Conservation (phyloP, 805 yeast species). For the Candida hispaniensis region DNA sequence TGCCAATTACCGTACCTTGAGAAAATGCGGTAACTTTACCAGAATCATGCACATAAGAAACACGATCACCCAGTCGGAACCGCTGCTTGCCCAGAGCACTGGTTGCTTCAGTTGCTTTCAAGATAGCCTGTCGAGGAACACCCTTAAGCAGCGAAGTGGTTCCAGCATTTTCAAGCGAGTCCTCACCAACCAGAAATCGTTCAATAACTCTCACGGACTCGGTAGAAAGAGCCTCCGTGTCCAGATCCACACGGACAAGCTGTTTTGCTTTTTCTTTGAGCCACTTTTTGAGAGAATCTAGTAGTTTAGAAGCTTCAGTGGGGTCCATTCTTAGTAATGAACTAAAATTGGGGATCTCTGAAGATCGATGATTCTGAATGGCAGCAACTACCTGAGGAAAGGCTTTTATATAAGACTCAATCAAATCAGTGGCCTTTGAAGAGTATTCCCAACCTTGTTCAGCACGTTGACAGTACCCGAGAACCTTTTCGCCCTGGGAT, state of each 20-base stretch:
- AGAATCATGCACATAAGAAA: constrained; percentile 68
- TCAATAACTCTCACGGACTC: constrained; percentile 61
- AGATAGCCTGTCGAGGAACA: constrained; percentile 74
- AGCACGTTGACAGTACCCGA: constrained; percentile 69
- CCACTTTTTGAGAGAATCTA: constrained; percentile 36
- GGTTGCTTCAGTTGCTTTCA: constrained; percentile 64
- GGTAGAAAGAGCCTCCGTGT: constrained; percentile 66
- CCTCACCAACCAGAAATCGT: constrained; percentile 38
- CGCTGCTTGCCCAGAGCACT: constrained; percentile 62
- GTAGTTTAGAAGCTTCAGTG: constrained; percentile 24
- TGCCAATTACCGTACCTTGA: constrained; percentile 80
- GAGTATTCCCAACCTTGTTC: constrained; percentile 75
- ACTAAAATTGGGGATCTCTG: constrained; percentile 22
- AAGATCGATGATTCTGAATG: constrained; percentile 23
- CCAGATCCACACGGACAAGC: constrained; percentile 57
- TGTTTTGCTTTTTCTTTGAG: constrained; percentile 36
- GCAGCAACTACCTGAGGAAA: constrained; percentile 53
- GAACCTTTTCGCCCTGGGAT: constrained; percentile 63
- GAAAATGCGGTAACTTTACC: constrained; percentile 84
- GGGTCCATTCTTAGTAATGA: constrained; percentile 21
- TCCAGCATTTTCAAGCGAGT: constrained; percentile 33
- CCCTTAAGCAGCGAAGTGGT: constrained; percentile 54
- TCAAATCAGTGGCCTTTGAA: constrained; percentile 54
- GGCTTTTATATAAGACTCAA: constrained; percentile 46
- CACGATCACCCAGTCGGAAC: constrained; percentile 82